Conservation (phyloP, 441 rosid genomes). For the Melastoma candidum region DNA sequence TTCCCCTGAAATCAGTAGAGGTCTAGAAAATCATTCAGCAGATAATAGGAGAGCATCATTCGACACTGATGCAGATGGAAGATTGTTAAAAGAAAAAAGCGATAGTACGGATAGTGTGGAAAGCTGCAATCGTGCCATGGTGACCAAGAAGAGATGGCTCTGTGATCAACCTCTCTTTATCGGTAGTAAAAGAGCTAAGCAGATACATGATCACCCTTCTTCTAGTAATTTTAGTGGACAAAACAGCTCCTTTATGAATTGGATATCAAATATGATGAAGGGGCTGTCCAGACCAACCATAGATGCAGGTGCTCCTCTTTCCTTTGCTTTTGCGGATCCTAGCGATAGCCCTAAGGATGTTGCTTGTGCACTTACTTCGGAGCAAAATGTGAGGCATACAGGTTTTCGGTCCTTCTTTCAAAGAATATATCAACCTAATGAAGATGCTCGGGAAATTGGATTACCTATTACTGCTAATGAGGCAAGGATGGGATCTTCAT, state of each 20-base stretch:
- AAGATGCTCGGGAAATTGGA: slow-evolving; percentile 19
- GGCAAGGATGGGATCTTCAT: slow-evolving; percentile 8
- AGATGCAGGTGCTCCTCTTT: slow-evolving; percentile 26
- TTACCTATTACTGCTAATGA: slow-evolving; percentile 16
- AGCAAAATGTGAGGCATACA: slow-evolving; percentile 19
- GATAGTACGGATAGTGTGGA: slow-evolving; percentile 81
- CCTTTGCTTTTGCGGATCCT: slow-evolving; percentile 27
- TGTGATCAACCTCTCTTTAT: slow-evolving; percentile 41
- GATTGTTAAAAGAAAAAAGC: slow-evolving; percentile 27
- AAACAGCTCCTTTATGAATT: slow-evolving; percentile 81
- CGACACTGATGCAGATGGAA: slow-evolving; percentile 36
- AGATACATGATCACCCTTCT: slow-evolving; percentile 34
- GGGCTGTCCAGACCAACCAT: slow-evolving; percentile 42
- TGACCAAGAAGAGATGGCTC: slow-evolving; percentile 39
- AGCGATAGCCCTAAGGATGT: slow-evolving; percentile 17
- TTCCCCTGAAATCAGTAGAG: slow-evolving; percentile 24
- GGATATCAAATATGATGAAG: slow-evolving; percentile 85
- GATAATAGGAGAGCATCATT: slow-evolving; percentile 60
- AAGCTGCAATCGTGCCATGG: slow-evolving; percentile 60
- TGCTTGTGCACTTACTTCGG: slow-evolving; percentile 18
- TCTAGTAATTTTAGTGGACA: slow-evolving; percentile 40
- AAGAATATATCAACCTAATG: slow-evolving; percentile 51
- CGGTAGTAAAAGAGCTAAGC: slow-evolving; percentile 48
- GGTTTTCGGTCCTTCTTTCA: slow-evolving; percentile 77
- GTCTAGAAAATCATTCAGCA: slow-evolving; percentile 20